phyloP scores from a whole-genome alignment of 1,284 basidiomycete genomes.

The Apiotrichum mycotoxinovorans region DNA sequence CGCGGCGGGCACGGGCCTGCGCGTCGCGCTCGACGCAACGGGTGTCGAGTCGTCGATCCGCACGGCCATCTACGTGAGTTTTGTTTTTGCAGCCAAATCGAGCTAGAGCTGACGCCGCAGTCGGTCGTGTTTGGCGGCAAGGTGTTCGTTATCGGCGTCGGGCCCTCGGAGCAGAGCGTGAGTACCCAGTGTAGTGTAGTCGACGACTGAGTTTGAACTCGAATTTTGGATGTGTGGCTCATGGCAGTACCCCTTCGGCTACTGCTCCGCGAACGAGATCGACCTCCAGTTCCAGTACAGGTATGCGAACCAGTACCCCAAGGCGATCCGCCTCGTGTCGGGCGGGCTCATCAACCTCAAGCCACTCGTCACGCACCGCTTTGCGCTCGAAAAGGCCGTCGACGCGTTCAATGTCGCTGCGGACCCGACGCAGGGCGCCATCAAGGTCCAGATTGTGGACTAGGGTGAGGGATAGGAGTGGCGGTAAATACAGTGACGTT shows the following conservation, averaged over 20 bases:
- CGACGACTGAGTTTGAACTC: too few relatives aligned
- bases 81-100: too few relatives aligned
- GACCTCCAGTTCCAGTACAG: conserved; percentile 55
- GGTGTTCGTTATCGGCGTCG: conserved; percentile 57
- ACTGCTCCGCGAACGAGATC: conserved; percentile 55
- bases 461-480: conserved; percentile 1
- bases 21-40: conserved; percentile 56
- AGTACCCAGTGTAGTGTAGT: background rate
- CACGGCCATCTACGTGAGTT: conserved; percentile 66
- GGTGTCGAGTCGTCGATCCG: conserved; percentile 84
- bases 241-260: conserved; percentile 52
- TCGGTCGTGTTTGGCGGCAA: conserved; percentile 53
- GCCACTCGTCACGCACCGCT: conserved; percentile 81
- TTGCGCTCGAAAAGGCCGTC: conserved; percentile 67
- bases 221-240: background rate
- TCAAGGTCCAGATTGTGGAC: conserved; percentile 51
- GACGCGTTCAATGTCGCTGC: conserved; percentile 65
- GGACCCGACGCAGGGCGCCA: conserved; percentile 46
- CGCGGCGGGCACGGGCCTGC: conserved; percentile 37
- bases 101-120: conserved; percentile 23
- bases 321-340: conserved; percentile 75
- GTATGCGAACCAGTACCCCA: conserved; percentile 60
- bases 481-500: too few relatives aligned
- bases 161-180: conserved; percentile 49
- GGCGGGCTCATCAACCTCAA: conserved; percentile 79